Evolutionary conservation across 768 basidiomycete species (phyloP), one percentile per base, ranked within the genome.

Genomic region (Termitomyces sp.): DNA sequence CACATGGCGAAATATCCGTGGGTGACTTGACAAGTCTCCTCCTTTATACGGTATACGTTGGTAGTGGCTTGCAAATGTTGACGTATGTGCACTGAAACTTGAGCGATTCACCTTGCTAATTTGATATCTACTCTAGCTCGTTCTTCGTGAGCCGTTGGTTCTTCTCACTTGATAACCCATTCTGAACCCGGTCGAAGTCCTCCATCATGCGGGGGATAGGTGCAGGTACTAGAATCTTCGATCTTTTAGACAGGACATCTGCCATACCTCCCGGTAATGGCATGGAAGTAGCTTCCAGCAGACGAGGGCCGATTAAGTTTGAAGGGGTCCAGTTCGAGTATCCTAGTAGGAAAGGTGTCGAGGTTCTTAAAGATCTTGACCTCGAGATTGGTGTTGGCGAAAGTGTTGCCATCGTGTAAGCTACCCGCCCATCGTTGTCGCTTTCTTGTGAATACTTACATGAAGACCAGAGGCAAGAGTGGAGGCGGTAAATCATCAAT

Each of bases 201-300:
- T 95, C 93, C 42, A 87, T 98, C 57, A 98, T 98, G 96, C 93
- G 93, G 55, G 96, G 93, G 55, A 86, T 98, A 53, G 96, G 96
- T 58, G 95, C 96, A 1, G 93, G 93, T 18, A 82, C 84, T 0
- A 89, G 96, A 22, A 88, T 98, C n/a, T 98, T 98, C 70, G 93
- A 95, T 62, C 83, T 98, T 16, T 77, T 98, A 11, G 93, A 93
- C 66, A 85, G 93, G 47, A 73, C 76, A 33, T 91, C 95, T 16
- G 82, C 81, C 34, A 91, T 97, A 63, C 81, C 83, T 3, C 81
- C 88, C 5, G 77, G 78, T 36, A 72, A 74, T 16, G 95, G 95
- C 2, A 70, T 82, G 16, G 72, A 77, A 1, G 72, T 96, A 34
- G 68, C 81, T 34, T 70, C 81, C 12, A 68, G 78, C 24, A 76